Evolutionary conservation across 768 basidiomycete genomes (phyloP).

Genomic region (Leucosporidium yakuticum): DNA sequence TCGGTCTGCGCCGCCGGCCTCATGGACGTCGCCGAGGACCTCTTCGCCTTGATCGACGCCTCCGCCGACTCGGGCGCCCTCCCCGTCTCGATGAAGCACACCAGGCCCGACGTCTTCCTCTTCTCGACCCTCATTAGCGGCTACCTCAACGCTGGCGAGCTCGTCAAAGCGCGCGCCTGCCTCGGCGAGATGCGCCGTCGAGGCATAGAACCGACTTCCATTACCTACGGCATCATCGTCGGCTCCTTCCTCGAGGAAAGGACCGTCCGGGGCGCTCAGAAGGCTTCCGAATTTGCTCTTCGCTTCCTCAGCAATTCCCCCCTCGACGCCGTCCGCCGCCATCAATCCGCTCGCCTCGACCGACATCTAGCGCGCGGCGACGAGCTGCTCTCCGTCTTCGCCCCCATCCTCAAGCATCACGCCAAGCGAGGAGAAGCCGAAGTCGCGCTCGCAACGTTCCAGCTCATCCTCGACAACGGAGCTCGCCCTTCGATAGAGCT

Average conservation of each 20-base stretch:
- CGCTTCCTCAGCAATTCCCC: not conserved
- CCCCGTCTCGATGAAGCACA: not conserved
- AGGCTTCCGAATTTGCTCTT: not conserved
- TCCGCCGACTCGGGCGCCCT: constrained; percentile 36
- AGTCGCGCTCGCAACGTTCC: constrained; percentile 55
- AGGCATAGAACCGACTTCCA: constrained; percentile 60
- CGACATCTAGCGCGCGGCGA: not conserved
- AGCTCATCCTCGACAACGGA: constrained; percentile 47
- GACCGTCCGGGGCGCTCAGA: not conserved
- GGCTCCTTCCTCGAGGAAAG: constrained; percentile 41
- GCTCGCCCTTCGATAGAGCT: constrained; percentile 52
- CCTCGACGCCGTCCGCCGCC: not conserved
- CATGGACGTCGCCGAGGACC: constrained; percentile 59
- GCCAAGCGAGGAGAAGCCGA: constrained; percentile 2
- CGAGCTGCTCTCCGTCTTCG: constrained; percentile 11
- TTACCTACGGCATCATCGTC: constrained; percentile 65
- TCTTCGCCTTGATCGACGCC: constrained; percentile 64
- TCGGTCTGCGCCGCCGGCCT: constrained; percentile 68
- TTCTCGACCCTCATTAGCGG: constrained; percentile 71
- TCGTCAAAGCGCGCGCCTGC: constrained; percentile 55
- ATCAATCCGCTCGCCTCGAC: not conserved
- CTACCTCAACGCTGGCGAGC: constrained; percentile 57
- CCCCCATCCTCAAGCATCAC: constrained; percentile 10
- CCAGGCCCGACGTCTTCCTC: constrained; percentile 43
- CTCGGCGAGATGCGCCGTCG: constrained; percentile 66